Conservation (phyloP, 306 rosid genomes). For the Cicer pinnatifidum region DNA sequence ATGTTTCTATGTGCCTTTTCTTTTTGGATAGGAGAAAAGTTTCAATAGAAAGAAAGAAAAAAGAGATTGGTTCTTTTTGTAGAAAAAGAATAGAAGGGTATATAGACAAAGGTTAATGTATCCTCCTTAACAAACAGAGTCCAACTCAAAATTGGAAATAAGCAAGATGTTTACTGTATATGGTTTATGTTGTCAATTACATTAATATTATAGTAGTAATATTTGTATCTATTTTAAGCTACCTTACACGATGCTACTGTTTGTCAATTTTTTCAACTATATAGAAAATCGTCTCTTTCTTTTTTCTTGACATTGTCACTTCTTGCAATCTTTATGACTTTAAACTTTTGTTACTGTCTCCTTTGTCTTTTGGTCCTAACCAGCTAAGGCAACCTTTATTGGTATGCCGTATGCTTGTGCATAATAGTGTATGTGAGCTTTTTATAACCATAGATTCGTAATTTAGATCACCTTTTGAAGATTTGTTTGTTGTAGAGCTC, state of each 20-base stretch:
- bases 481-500: constrained; percentile 1
- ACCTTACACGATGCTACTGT: not conserved
- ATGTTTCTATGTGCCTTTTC: constrained; percentile 9
- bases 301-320: not conserved
- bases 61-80: not conserved
- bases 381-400: not conserved
- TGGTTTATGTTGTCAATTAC: constrained; percentile 9
- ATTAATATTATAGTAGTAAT: not conserved
- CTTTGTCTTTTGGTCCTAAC: constrained; percentile 4
- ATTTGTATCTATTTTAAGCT: constrained; percentile 10
- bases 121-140: constrained; percentile 9
- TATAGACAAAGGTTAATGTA: constrained; percentile 10
- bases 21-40: not conserved
- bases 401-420: not conserved
- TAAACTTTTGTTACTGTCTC: not conserved
- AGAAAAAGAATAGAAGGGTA: not conserved
- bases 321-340: not conserved
- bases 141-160: constrained; percentile 30
- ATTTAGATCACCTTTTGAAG: not conserved
- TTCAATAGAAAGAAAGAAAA: constrained; percentile 6
- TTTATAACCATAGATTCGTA: constrained; percentile 14
- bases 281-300: not conserved
- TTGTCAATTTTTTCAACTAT: not conserved
- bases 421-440: not conserved
- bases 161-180: constrained; percentile 4